Conservation (phyloP, 2,329 filamentous ascomycete genomes). For the Talaromyces marneffei region DNA sequence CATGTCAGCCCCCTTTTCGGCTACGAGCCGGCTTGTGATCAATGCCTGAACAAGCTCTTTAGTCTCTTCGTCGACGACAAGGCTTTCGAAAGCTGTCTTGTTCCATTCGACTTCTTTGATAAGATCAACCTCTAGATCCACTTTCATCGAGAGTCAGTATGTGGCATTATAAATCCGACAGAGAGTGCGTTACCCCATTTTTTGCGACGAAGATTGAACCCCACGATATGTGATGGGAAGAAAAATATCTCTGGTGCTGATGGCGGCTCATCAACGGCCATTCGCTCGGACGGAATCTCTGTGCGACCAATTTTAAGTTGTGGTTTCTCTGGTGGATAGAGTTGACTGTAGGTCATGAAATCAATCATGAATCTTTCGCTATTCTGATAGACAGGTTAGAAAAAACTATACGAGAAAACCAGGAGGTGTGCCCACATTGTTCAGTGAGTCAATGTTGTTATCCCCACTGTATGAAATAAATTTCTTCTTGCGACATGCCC, state of each 20-base stretch:
- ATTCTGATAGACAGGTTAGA: background rate
- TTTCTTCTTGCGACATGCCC: constrained; percentile 10
- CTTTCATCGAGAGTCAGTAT: background rate
- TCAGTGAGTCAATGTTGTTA: constrained; percentile 11
- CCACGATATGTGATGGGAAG: constrained; percentile 10
- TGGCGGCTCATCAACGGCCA: background rate
- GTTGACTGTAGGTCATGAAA: constrained; percentile 6
- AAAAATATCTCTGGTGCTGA: background rate
- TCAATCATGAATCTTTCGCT: constrained; percentile 16
- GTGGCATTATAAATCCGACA: no score
- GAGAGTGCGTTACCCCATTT: constrained; percentile 17
- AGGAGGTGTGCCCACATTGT: constrained; percentile 6
- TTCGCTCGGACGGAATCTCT: background rate
- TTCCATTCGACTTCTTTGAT: constrained; percentile 19
- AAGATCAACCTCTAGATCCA: constrained; percentile 4
- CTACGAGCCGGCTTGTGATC: background rate
- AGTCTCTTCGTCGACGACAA: constrained; percentile 15
- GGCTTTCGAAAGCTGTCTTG: constrained; percentile 17
- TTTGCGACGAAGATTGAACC: constrained; percentile 17
- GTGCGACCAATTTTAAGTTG: background rate
- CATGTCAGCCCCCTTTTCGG: background rate
- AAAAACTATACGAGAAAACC: background rate
- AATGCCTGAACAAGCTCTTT: constrained; percentile 1
- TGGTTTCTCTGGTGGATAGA: background rate
- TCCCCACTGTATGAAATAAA: constrained; percentile 13